Evolutionary conservation across 495 filamentous ascomycete species (phyloP).

Genomic region (Neurospora sp.): DNA sequence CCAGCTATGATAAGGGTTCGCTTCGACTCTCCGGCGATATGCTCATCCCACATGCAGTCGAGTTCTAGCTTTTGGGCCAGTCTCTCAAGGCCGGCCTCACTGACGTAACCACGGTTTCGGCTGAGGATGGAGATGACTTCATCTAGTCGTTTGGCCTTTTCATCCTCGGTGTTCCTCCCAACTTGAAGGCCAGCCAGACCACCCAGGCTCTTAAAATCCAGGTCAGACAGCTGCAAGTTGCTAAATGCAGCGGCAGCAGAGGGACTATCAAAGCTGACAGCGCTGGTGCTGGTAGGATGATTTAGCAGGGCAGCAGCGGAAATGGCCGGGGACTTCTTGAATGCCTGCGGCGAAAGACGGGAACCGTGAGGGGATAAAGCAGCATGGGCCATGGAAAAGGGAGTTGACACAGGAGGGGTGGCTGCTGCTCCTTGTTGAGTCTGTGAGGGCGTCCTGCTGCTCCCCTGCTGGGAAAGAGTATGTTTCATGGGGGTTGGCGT

Average conservation of each 20-base stretch:
- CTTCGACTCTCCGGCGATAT: conserved; percentile 30
- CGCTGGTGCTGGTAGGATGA: conserved; percentile 20
- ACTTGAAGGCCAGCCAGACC: conserved; percentile 12
- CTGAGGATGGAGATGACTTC: conserved; percentile 35
- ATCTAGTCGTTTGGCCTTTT: conserved; percentile 44
- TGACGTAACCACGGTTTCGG: conserved; percentile 48
- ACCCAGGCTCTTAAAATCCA: conserved; percentile 31
- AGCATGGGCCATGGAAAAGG: conserved; percentile 40
- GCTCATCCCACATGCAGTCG: conserved; percentile 61
- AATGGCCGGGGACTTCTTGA: conserved; percentile 44
- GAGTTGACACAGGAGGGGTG: conserved; percentile 46
- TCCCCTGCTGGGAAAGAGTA: conserved; percentile 35
- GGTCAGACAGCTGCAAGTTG: conserved; percentile 33
- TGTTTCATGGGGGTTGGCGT: conserved; percentile 41
- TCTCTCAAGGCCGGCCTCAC: conserved; percentile 72
- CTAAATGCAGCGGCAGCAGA: conserved; percentile 41
- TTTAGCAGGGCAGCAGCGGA: conserved; percentile 27
- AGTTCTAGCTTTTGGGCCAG: conserved; percentile 60
- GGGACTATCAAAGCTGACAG: conserved; percentile 45
- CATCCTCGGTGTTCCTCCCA: conserved; percentile 45
- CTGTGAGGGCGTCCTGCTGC: conserved; percentile 34
- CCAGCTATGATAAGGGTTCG: conserved; percentile 64
- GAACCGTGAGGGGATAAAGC: conserved; percentile 42
- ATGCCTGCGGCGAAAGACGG: conserved; percentile 43
- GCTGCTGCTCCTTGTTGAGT: conserved; percentile 34